These are phyloP conservation scores for Panicum hallii DNA, from an alignment of 202 grass and related monocot genomes.

Conservation along the genomic window DNA sequence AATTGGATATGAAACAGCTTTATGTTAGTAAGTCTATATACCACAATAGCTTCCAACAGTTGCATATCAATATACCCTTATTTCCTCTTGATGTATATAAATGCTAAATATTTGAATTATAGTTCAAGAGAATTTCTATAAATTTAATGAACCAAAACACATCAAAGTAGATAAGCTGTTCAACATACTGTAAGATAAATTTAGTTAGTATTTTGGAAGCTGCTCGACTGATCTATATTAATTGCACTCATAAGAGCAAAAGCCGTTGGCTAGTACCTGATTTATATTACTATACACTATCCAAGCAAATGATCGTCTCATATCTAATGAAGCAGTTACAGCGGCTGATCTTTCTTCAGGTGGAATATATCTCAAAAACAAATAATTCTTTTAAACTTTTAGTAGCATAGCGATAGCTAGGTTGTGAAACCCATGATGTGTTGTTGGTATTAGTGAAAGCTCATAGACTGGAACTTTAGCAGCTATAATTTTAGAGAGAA, in stretches of 20 bases:
- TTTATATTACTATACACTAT: neutral
- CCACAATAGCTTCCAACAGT: neutral
- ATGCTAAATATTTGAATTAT: neutral
- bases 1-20: too few relatives aligned
- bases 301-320: neutral
- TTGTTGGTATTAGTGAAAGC: neutral
- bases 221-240: neutral
- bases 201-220: neutral
- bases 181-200: neutral
- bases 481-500: neutral
- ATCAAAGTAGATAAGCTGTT: neutral
- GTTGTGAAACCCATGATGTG: neutral
- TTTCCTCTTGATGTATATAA: neutral
- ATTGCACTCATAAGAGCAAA: neutral
- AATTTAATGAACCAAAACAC: neutral
- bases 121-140: neutral
- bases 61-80: neutral
- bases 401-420: neutral
- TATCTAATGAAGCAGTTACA: slow-evolving; percentile 12
- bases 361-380: slow-evolving; percentile 40
- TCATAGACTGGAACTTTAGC: neutral
- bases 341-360: slow-evolving; percentile 37
- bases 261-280: neutral
- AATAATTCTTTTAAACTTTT: slow-evolving; percentile 32
- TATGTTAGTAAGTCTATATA: too few relatives aligned